Conservation (phyloP, 2,329 filamentous ascomycete genomes). For the Alternaria incomplexa region DNA sequence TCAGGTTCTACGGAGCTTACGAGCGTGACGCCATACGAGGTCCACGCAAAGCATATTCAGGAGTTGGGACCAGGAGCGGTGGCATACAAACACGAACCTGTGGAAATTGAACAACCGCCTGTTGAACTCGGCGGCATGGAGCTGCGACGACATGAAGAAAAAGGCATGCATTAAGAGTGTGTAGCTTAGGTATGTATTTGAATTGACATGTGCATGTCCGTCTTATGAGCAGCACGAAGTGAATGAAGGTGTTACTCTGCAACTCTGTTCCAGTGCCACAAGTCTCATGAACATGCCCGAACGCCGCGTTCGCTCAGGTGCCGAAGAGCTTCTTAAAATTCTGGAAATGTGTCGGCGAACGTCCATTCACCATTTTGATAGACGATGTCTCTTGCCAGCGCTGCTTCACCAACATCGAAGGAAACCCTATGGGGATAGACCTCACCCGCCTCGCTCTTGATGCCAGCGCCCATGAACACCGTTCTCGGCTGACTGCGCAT, state of each 20-base stretch:
- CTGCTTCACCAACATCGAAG: not conserved
- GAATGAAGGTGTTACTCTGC: not conserved
- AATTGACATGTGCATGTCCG: not conserved
- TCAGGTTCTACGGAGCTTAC: not conserved
- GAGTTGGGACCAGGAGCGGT: constrained; percentile 4
- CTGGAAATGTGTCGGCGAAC: not conserved
- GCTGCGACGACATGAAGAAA: not conserved
- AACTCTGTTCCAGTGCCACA: too few relatives aligned
- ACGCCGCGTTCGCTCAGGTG: too few relatives aligned
- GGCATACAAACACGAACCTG: constrained; percentile 1
- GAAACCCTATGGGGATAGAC: not conserved
- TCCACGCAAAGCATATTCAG: constrained; percentile 4
- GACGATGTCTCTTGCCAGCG: not conserved
- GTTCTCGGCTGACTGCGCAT: too few relatives aligned
- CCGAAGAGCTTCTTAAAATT: too few relatives aligned
- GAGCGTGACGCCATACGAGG: not conserved
- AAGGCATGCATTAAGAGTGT: not conserved
- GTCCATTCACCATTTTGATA: not conserved
- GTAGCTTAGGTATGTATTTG: too few relatives aligned
- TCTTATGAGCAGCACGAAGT: not conserved
- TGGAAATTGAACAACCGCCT: constrained; percentile 7
- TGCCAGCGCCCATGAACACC: too few relatives aligned
- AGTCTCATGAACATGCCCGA: too few relatives aligned
- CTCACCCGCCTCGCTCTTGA: too few relatives aligned
- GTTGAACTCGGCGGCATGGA: constrained; percentile 4